Evolutionary conservation across 129 eudicot genomes (phyloP), one percentile per base, ranked within the genome.

Genomic region (Pulicaria dysenterica): DNA sequence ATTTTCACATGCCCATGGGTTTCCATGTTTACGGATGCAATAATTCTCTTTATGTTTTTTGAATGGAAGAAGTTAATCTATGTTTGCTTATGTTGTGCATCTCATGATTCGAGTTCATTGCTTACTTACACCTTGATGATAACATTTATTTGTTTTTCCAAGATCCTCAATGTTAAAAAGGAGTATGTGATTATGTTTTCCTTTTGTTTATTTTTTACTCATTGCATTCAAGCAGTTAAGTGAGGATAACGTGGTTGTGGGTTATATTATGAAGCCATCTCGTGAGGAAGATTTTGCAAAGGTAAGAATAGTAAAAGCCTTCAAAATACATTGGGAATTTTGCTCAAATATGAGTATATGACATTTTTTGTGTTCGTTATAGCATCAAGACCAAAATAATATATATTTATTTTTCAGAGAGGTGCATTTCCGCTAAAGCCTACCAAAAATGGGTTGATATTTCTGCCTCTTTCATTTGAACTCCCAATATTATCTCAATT

Each of bases 221-320:
- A 49, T 67, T 24, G n/a, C 72, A 70, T 85, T 48, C 54, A 56
- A 81, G 56, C 89, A 95, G 99, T 86, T 78, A 70, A 84, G 68
- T 38, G 72, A 68, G 49, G 87, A 83, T 46, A 44, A 42, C 34
- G 59, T 88, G 72, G 78, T 73, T 55, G 94, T 86, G 60, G 99
- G 91, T 46, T 95, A 90, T 73, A 73, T 80, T 56, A 95, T 95
- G 99, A 95, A 95, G 87, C 97, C 87, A 72, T 90, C 96, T 70
- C 97, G 97, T 2, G 96, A 83, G 83, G 91, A 79, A 81, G 99
- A 95, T 83, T 95, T 95, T 85, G 93, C 97, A 14, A 90, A 90
- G 96, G 99, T 95, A 50, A 69, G 51, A 62, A 10, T 39, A 59
- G 9, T 9, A 31, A 31, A 11, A 10, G 63, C 63, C 7, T 31